Percentiles rank a stretch among this genome's conserved stretches.
These are phyloP conservation scores for Plectosphaerella plurivora DNA, from an alignment of 2,329 filamentous ascomycete species.

Conservation along the genomic window DNA sequence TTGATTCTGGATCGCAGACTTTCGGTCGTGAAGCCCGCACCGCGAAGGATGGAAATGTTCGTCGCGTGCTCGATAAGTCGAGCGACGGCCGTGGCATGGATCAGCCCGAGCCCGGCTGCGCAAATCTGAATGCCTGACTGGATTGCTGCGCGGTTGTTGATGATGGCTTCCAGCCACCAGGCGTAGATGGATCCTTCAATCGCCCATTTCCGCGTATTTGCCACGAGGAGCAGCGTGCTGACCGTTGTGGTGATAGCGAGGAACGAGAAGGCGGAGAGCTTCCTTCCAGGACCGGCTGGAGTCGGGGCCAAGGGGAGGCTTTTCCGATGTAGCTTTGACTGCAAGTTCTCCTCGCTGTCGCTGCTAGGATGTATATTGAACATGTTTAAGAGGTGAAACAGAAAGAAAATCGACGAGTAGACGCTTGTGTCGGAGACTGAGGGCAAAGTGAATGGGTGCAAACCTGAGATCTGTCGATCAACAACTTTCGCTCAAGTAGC, in stretches of 20 bases:
- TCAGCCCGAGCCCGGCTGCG: slow-evolving; percentile 1
- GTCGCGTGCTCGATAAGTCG: slow-evolving; percentile 5
- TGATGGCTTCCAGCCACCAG: slow-evolving; percentile 2
- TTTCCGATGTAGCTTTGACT: too few relatives aligned
- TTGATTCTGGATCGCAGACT: slow-evolving; percentile 2
- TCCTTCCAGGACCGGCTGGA: too few relatives aligned
- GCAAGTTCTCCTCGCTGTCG: too few relatives aligned
- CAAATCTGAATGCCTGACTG: slow-evolving; percentile 4
- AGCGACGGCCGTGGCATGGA: slow-evolving; percentile 3
- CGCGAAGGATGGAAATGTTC: slow-evolving; percentile 3
- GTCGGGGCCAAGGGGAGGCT: too few relatives aligned
- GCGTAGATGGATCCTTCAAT: slow-evolving; percentile 6
- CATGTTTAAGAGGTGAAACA: too few relatives aligned
- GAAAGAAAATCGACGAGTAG: too few relatives aligned
- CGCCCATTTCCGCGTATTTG: slow-evolving; percentile 1
- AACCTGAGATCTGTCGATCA: too few relatives aligned
- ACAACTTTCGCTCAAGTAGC: too few relatives aligned
- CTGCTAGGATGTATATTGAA: too few relatives aligned
- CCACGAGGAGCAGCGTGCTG: slow-evolving; percentile 5
- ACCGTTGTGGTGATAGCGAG: slow-evolving; percentile 3
- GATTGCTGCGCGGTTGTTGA: slow-evolving; percentile 2
- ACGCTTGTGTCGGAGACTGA: too few relatives aligned
- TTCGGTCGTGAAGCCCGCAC: slow-evolving; percentile 2
- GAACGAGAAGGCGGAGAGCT: neutral
- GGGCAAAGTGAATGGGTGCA: too few relatives aligned